A percentile compares a stretch with the other conserved stretches of the same genome.
phyloP scores from a whole-genome alignment of 1,139 yeast genomes.

The Meyerozyma guilliermondii region DNA sequence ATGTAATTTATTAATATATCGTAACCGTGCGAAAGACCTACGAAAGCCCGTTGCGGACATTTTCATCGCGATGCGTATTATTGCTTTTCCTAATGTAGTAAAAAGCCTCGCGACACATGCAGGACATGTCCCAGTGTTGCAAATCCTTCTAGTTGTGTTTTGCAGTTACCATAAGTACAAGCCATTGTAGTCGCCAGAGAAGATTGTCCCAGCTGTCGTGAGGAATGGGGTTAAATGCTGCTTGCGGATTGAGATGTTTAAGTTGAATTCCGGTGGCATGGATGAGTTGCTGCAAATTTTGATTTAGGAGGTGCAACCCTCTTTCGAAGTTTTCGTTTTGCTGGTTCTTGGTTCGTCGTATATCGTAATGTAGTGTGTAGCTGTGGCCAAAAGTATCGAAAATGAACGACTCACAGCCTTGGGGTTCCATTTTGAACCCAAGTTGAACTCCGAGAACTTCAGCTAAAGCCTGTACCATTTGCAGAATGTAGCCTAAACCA shows the following conservation, averaged over 20 bases:
- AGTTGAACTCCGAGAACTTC: conserved; percentile 22
- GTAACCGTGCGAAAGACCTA: neutral
- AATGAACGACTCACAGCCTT: conserved; percentile 22
- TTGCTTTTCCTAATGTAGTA: neutral
- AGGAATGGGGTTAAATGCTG: conserved; percentile 23
- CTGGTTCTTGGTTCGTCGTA: conserved; percentile 18
- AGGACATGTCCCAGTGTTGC: neutral
- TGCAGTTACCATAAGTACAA: conserved; percentile 34
- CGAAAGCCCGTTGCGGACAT: no score
- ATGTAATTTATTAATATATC: neutral
- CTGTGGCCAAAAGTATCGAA: conserved; percentile 19
- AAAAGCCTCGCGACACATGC: neutral
- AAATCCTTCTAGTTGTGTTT: neutral
- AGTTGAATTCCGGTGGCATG: conserved; percentile 17
- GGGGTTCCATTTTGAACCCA: conserved; percentile 22
- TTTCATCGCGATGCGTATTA: neutral
- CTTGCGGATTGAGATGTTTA: conserved; percentile 10
- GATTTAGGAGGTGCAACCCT: conserved; percentile 30
- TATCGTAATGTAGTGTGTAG: conserved; percentile 28
- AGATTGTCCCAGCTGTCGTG: conserved; percentile 38
- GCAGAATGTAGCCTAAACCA: conserved; percentile 26
- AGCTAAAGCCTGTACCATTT: conserved; percentile 21
- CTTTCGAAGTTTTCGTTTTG: conserved; percentile 29
- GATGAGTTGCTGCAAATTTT: conserved; percentile 25
- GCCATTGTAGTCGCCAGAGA: conserved; percentile 38